phyloP scores from a whole-genome alignment of 176 grass and related monocot genomes.

The Chrysopogon serrulatus region DNA sequence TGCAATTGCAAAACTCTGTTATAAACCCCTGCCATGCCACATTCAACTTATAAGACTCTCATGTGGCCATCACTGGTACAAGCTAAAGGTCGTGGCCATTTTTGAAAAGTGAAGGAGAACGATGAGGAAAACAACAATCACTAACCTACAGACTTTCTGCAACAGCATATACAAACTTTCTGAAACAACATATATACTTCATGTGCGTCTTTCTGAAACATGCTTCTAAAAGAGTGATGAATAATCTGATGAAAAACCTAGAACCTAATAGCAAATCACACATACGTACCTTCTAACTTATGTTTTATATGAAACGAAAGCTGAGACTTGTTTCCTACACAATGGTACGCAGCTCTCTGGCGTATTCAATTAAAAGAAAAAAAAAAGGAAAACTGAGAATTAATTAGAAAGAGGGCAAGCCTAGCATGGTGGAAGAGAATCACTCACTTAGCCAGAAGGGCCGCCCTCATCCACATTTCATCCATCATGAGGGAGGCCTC shows the following conservation, averaged over 20 bases:
- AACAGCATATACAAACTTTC: background rate
- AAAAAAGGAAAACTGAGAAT: background rate
- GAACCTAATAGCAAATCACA: background rate
- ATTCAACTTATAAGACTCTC: background rate
- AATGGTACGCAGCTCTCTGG: too few relatives aligned
- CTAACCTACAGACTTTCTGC: background rate
- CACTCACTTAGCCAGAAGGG: conserved; percentile 36
- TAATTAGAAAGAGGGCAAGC: conserved; percentile 37
- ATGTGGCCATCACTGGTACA: background rate
- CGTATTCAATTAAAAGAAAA: too few relatives aligned
- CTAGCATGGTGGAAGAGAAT: conserved; percentile 47
- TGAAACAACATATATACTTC: background rate
- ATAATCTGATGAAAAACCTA: background rate
- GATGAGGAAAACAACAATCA: background rate
- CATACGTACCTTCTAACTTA: background rate
- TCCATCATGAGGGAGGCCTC: background rate
- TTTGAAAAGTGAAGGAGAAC: background rate
- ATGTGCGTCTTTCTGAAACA: background rate
- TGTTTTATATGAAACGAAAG: background rate
- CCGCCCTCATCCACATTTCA: conserved; percentile 33
- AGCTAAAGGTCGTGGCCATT: background rate
- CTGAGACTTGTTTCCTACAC: too few relatives aligned
- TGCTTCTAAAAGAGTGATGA: background rate
- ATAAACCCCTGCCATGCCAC: background rate
- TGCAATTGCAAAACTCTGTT: too few relatives aligned